These are phyloP conservation scores for Isabelozyma rhagii DNA, from an alignment of 805 yeast genomes.

Conservation along the genomic window DNA sequence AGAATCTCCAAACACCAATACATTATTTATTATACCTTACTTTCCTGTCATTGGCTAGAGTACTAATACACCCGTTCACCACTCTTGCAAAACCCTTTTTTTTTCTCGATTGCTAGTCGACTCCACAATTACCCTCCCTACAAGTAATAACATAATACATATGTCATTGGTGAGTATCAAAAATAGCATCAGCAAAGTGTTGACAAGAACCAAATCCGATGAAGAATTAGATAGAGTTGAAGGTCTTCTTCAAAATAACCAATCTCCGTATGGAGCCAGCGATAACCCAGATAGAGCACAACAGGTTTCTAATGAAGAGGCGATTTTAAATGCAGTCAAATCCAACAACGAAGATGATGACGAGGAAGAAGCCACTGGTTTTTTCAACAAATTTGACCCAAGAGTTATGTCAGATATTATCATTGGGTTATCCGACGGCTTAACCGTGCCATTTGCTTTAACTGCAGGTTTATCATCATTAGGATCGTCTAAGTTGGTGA, in stretches of 20 bases:
- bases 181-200: constrained; percentile 28
- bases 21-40: neutral
- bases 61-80: neutral
- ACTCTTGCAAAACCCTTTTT: neutral
- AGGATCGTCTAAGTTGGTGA: constrained; percentile 86
- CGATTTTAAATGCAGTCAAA: constrained; percentile 28
- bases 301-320: constrained; percentile 34
- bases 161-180: constrained; percentile 36
- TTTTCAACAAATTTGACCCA: constrained; percentile 69
- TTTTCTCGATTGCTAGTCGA: neutral
- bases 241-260: constrained; percentile 27
- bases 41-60: neutral
- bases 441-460: constrained; percentile 97
- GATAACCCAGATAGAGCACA: constrained; percentile 32
- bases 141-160: neutral
- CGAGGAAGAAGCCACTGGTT: constrained; percentile 19
- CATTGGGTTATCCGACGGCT: constrained; percentile 92
- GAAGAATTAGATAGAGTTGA: constrained; percentile 30
- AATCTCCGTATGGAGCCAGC: constrained; percentile 37
- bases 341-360: constrained; percentile 20
- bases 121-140: neutral
- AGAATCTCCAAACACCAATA: no score
- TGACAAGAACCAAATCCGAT: constrained; percentile 21
- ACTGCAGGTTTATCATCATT: constrained; percentile 93
- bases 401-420: constrained; percentile 91